These are phyloP conservation scores for Sclerotinia trifoliorum DNA, from an alignment of 2,329 filamentous ascomycete species.

Conservation along the genomic window DNA sequence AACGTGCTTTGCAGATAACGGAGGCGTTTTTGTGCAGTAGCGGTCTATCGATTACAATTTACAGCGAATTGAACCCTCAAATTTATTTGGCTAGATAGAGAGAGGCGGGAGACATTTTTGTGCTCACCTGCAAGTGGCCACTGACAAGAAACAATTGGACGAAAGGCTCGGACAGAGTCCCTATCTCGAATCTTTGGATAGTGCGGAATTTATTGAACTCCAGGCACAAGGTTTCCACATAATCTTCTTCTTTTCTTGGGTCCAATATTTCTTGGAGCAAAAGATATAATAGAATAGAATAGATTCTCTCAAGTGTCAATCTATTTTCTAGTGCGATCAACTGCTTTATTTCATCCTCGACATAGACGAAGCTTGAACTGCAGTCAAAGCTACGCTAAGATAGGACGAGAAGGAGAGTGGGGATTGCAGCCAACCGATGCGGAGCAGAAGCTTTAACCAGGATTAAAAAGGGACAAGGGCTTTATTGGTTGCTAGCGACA, in stretches of 20 bases:
- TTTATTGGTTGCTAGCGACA: constrained; percentile 19
- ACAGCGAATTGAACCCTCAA: not conserved
- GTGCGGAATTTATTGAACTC: not conserved
- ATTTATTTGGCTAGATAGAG: not conserved
- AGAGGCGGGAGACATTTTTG: not conserved
- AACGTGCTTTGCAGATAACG: constrained; percentile 7
- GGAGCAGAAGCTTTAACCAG: constrained; percentile 17
- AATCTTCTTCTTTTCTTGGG: constrained; percentile 4
- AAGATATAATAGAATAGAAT: not conserved
- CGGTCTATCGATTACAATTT: constrained; percentile 15
- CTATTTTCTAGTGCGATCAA: not conserved
- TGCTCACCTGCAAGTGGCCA: constrained; percentile 2
- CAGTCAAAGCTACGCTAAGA: constrained; percentile 8
- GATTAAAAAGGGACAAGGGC: not conserved
- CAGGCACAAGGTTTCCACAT: not conserved
- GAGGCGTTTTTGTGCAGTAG: constrained; percentile 1
- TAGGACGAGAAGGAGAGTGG: constrained; percentile 19
- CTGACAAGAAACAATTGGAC: constrained; percentile 1
- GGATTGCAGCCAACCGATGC: constrained; percentile 2
- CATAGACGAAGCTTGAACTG: not conserved
- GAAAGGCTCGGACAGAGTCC: not conserved
- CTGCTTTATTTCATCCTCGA: not conserved
- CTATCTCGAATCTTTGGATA: not conserved
- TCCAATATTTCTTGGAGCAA: not conserved
- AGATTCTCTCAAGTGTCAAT: not conserved